phyloP scores from a whole-genome alignment of 441 rosid genomes.

The Melastoma candidum region DNA sequence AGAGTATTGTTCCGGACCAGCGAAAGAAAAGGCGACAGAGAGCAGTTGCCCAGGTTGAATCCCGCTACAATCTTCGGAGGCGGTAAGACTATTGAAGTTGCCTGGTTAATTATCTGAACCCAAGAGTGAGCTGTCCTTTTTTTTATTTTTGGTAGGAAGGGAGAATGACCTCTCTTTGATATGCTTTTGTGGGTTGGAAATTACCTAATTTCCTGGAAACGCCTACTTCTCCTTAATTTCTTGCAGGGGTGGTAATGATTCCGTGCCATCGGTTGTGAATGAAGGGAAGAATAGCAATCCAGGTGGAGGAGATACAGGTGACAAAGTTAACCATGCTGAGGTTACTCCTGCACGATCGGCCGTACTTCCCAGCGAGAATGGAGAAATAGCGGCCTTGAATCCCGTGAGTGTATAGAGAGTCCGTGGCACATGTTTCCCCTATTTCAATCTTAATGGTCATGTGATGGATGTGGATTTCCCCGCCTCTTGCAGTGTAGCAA shows the following conservation, averaged over 20 bases:
- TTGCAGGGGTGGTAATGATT: slow-evolving; percentile 33
- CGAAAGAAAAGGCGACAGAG: slow-evolving; percentile 60
- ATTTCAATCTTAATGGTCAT: neutral
- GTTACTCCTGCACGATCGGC: slow-evolving; percentile 29
- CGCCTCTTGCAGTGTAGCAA: slow-evolving; percentile 32
- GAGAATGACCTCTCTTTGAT: too few species aligned
- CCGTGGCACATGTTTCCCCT: neutral
- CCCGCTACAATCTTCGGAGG: slow-evolving; percentile 69
- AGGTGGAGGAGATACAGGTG: slow-evolving; percentile 27
- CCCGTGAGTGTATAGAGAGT: slow-evolving; percentile 31
- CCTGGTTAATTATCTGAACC: slow-evolving; percentile 4
- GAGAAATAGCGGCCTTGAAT: slow-evolving; percentile 33
- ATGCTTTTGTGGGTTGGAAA: neutral
- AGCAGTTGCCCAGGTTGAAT: slow-evolving; percentile 34
- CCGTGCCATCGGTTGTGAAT: slow-evolving; percentile 19
- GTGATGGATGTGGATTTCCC: neutral
- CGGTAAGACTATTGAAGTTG: slow-evolving; percentile 38
- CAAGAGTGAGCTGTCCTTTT: too few species aligned
- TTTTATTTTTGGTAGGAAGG: too few species aligned
- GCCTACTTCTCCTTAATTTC: slow-evolving; percentile 8
- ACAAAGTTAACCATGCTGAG: slow-evolving; percentile 22
- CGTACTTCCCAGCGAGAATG: slow-evolving; percentile 48
- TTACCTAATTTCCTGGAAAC: neutral
- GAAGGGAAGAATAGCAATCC: slow-evolving; percentile 30
- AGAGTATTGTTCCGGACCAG: slow-evolving; percentile 48